Percentiles rank a stretch among this genome's conserved stretches.
Conservation (phyloP, 176 grass and related monocot species). For the Alloteropsis semialata region DNA sequence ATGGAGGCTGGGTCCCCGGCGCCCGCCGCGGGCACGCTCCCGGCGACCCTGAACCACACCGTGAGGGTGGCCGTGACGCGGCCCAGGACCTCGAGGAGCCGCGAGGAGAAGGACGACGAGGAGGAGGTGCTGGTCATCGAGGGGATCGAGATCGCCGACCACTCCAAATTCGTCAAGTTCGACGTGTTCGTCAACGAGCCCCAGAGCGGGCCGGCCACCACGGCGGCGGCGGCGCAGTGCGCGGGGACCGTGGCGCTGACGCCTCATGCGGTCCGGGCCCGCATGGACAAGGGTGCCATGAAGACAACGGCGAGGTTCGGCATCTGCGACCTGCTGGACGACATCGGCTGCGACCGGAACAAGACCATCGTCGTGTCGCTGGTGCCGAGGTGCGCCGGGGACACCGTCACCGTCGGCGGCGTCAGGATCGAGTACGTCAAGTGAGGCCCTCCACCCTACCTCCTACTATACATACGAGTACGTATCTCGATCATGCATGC, state of each 20-base stretch:
- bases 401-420: constrained; percentile 31
- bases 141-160: constrained; percentile 39
- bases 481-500: background rate
- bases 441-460: background rate
- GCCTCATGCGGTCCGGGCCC: constrained; percentile 42
- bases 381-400: constrained; percentile 42
- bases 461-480: background rate
- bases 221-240: constrained; percentile 28
- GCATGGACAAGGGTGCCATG: background rate
- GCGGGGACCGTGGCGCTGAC: constrained; percentile 55
- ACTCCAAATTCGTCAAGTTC: constrained; percentile 55
- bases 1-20: background rate
- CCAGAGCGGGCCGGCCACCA: background rate
- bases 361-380: constrained; percentile 53
- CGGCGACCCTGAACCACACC: constrained; percentile 16
- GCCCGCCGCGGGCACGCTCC: background rate
- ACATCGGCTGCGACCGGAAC: constrained; percentile 49
- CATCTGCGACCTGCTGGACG: constrained; percentile 59
- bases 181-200: constrained; percentile 59
- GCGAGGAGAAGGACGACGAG: constrained; percentile 40
- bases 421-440: constrained; percentile 43
- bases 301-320: constrained; percentile 55
- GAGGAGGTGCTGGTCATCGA: constrained; percentile 64
- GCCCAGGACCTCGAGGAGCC: constrained; percentile 39
- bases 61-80: constrained; percentile 38